Base-by-base conservation (phyloP, 495 filamentous ascomycete species). In the Apiosordaria backusii region DNA sequence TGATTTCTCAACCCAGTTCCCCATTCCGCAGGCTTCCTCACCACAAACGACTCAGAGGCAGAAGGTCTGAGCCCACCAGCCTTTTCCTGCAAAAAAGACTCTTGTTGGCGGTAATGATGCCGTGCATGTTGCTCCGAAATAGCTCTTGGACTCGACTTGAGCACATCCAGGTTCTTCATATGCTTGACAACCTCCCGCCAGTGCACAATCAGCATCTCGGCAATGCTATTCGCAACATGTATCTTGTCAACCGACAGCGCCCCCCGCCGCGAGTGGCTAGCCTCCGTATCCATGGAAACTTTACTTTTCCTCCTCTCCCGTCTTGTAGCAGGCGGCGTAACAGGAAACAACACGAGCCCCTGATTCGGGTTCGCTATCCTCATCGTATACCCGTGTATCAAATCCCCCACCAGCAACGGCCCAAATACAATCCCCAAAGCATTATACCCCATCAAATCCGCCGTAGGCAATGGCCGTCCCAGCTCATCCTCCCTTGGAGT, bases 371-470 rank as follows among this genome's bases (percentile, higher is more conserved):
- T 65, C 24, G 75, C 76, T 63, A 72, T 61, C 63, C 69, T 77
- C 74, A 78, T 81, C 45, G 62, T 76, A 60, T 83, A 81, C 4
- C 69, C 68, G 61, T 81, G 75, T 26, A 86, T 77, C 35, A 85
- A 70, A 57, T 89, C 83, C 6, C 86, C 85, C 18, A 89, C 73
- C 15, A 90, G 75, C 0, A 90, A 77, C 13, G 88, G 88, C 0
- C 86, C 88, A 72, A 90, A 88, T 19, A 89, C 74, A 53, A 89
- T 86, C 4, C 87, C 83, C 54, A 90, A 72, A 18, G 88, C 78
- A 60, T 80, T 83, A 71, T 88, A 89, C 45, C 83, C 85, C 86
- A 90, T 88, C 21, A 86, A 58, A 52, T 85, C 80, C 2, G 75
- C 65, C 5, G 82, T 81, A 1, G 79, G 78, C 19, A 84, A 70